Percentiles rank a stretch among this genome's conserved stretches.
Conservation (phyloP, 2,329 filamentous ascomycete species). For the Coniochaeta pulveracea region DNA sequence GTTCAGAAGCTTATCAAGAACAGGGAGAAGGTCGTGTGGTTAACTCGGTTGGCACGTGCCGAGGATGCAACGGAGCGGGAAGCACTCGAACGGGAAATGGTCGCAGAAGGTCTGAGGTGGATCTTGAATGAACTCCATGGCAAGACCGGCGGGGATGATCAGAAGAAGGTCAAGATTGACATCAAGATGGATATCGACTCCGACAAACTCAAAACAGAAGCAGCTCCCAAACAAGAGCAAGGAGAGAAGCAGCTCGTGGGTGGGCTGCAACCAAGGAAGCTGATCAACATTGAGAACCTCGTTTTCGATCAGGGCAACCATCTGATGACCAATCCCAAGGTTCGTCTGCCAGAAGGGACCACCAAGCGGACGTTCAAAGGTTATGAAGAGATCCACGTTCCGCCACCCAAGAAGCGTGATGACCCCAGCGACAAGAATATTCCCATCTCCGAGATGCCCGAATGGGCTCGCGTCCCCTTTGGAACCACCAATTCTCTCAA, state of each 20-base stretch:
- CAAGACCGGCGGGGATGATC: slow-evolving; percentile 48
- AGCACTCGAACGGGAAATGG: slow-evolving; percentile 82
- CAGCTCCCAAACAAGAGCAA: slow-evolving; percentile 38
- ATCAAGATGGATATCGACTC: slow-evolving; percentile 94
- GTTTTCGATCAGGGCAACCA: slow-evolving; percentile 98
- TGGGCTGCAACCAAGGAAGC: slow-evolving; percentile 72
- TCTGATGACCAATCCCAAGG: slow-evolving; percentile 97
- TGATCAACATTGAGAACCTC: slow-evolving; percentile 91
- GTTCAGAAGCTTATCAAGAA: slow-evolving; percentile 88
- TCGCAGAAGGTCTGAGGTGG: slow-evolving; percentile 71
- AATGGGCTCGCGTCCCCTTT: slow-evolving; percentile 84
- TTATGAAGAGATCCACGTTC: slow-evolving; percentile 97
- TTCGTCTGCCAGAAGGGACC: slow-evolving; percentile 85
- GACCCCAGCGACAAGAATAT: slow-evolving; percentile 73
- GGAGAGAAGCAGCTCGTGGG: slow-evolving; percentile 62
- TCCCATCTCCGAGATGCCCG: slow-evolving; percentile 77
- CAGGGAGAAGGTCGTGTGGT: slow-evolving; percentile 90
- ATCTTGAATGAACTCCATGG: slow-evolving; percentile 84
- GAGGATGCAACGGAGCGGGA: slow-evolving; percentile 68
- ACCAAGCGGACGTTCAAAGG: slow-evolving; percentile 95
- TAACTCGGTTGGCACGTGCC: slow-evolving; percentile 73
- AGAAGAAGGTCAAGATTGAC: slow-evolving; percentile 59
- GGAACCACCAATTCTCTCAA: slow-evolving; percentile 80
- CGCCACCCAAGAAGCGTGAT: slow-evolving; percentile 76
- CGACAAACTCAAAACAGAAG: slow-evolving; percentile 44